phyloP scores from a whole-genome alignment of 2,329 filamentous ascomycete species.

The Claviceps humidiphila region DNA sequence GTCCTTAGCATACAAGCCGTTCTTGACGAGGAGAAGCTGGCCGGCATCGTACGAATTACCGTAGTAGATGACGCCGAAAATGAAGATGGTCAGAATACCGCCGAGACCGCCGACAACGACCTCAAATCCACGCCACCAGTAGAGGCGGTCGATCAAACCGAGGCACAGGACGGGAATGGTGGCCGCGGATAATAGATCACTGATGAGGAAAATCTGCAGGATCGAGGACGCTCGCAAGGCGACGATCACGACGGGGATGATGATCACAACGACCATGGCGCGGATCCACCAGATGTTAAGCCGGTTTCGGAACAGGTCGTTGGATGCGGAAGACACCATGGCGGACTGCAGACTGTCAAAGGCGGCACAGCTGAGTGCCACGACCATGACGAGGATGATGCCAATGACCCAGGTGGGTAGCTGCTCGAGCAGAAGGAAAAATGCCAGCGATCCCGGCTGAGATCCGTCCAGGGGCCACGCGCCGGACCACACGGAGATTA shows the following conservation, averaged over 20 bases:
- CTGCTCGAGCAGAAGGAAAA: slow-evolving; percentile 60
- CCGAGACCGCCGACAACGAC: slow-evolving; percentile 67
- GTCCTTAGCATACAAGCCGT: slow-evolving; percentile 62
- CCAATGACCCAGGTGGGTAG: slow-evolving; percentile 73
- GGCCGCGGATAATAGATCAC: slow-evolving; percentile 64
- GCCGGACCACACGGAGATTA: slow-evolving; percentile 68
- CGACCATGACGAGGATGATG: slow-evolving; percentile 68
- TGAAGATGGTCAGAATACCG: slow-evolving; percentile 65
- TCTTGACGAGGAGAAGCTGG: slow-evolving; percentile 56
- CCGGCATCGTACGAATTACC: slow-evolving; percentile 49
- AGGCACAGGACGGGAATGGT: slow-evolving; percentile 62
- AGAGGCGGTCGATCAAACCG: slow-evolving; percentile 56
- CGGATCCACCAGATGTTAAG: slow-evolving; percentile 66
- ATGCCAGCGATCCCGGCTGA: slow-evolving; percentile 49
- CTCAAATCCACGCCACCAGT: slow-evolving; percentile 71
- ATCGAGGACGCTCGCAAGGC: slow-evolving; percentile 63
- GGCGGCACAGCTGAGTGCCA: slow-evolving; percentile 61
- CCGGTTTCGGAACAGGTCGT: slow-evolving; percentile 73
- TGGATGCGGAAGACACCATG: slow-evolving; percentile 74
- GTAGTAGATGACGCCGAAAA: slow-evolving; percentile 71
- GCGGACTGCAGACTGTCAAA: slow-evolving; percentile 73
- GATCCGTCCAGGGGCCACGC: slow-evolving; percentile 51
- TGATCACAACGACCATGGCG: slow-evolving; percentile 53
- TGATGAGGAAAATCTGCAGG: slow-evolving; percentile 71
- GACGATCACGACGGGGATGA: slow-evolving; percentile 60